Conservation (phyloP, 352 stramenopile species). For the Phytopythium aichiense region DNA sequence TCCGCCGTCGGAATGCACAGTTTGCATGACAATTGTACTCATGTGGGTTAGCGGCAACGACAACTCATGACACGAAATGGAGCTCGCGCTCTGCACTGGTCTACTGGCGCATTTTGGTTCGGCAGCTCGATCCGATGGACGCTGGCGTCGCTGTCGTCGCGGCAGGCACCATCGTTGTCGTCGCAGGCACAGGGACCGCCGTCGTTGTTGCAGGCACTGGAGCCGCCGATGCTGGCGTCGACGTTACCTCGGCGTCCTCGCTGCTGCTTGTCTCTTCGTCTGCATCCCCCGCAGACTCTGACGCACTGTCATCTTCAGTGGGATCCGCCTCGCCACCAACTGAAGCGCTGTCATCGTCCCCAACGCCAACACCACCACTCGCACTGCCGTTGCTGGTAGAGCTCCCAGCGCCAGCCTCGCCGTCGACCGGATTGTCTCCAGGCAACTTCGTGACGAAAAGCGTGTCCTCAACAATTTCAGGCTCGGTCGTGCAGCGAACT, state of each 20-base stretch:
- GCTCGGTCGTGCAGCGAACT: slow-evolving; percentile 28
- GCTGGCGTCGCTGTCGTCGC: neutral
- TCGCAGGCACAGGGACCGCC: neutral
- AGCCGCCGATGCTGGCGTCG: neutral
- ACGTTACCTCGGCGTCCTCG: neutral
- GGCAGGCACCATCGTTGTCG: neutral
- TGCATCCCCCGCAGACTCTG: neutral
- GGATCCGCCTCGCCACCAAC: slow-evolving; percentile 14
- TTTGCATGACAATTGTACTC: too few species aligned
- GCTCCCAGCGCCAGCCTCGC: slow-evolving; percentile 3
- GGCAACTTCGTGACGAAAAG: slow-evolving; percentile 24
- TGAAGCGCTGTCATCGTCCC: slow-evolving; percentile 2
- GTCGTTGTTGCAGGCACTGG: neutral
- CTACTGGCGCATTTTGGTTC: slow-evolving; percentile 9
- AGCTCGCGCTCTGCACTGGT: too few species aligned
- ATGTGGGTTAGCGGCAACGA: too few species aligned
- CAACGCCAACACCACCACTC: slow-evolving; percentile 2
- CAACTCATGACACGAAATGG: too few species aligned
- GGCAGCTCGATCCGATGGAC: slow-evolving; percentile 10
- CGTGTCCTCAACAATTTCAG: slow-evolving; percentile 28
- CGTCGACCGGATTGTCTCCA: slow-evolving; percentile 29
- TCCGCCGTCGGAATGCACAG: neutral
- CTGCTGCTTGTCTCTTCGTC: neutral
- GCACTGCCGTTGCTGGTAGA: neutral
- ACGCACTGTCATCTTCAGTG: neutral